Conservation (phyloP, 257 asterid genomes). For the Capsicum pubescens region DNA sequence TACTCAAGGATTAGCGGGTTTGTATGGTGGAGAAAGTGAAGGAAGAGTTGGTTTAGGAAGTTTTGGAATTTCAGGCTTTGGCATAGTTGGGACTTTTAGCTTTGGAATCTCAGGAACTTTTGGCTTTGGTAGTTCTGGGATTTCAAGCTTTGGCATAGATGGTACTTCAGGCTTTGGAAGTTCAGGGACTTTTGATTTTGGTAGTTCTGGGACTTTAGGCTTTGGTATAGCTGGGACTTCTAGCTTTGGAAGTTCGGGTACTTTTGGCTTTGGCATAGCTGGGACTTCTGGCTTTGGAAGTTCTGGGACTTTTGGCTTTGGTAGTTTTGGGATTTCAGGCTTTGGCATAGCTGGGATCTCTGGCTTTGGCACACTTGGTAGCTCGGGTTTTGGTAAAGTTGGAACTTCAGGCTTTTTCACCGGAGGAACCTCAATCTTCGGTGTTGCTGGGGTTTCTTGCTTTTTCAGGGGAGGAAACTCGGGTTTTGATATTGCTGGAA, state of each 20-base stretch:
- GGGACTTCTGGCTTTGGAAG: not conserved
- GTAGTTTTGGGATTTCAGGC: conserved; percentile 15
- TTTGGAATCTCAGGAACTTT: conserved; percentile 27
- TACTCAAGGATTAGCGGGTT: conserved; percentile 7
- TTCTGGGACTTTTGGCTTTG: conserved; percentile 22
- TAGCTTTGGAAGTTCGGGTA: not conserved
- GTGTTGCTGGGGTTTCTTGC: not conserved
- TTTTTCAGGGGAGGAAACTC: conserved; percentile 20
- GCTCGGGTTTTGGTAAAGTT: not conserved
- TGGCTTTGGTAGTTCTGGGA: conserved; percentile 3
- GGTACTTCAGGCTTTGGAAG: conserved; percentile 33
- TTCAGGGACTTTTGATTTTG: not conserved
- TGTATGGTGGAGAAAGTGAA: conserved; percentile 27
- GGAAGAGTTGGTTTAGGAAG: not conserved
- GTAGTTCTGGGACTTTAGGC: not conserved
- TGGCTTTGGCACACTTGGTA: conserved; percentile 9
- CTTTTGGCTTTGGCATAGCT: not conserved
- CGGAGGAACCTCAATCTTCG: too few relatives aligned
- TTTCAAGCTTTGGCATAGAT: not conserved
- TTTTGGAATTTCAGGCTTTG: conserved; percentile 2
- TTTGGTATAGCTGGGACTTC: not conserved
- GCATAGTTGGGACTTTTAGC: conserved; percentile 25
- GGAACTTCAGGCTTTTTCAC: not conserved
- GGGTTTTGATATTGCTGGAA: conserved; percentile 17
- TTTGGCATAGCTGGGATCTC: not conserved